Base-by-base conservation (phyloP, 257 asterid genomes). In the Linderniella brevidens region DNA sequence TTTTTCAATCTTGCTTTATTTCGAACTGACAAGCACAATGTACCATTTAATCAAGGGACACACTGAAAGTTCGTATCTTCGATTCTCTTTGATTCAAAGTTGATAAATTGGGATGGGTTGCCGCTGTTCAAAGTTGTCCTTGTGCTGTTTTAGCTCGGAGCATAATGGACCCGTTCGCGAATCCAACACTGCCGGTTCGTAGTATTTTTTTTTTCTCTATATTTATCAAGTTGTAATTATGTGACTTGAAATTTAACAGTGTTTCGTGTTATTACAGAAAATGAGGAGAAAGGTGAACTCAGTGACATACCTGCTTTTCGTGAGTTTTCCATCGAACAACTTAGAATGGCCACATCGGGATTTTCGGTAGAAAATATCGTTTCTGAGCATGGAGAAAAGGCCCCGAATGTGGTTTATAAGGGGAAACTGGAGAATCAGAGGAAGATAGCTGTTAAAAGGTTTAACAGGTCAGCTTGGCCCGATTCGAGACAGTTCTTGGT, bases 371-470 rank as follows among this genome's bases (percentile, higher is more conserved):
- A 82, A 71, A 86, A 82, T 65, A 86, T 86, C 46, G 93, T 86
- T 36, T 86, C 97, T 37, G 97, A 82, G 58, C 94, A 82, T 45
- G 97, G 94, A 44, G 97, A 86, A 71, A 82, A 86, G 64, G 97
- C 97, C 19, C 97, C 94, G 1, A 86, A 86, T 64, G 94, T 82
- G 59, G 94, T 82, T 59, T 82, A 82, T 58, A 78, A 70, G 66
- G 94, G 94, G 47, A 86, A 75, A 70, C 55, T 82, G 69, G 97
- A 82, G 17, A 79, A 79, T 59, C 94, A 82, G 69, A 69, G 70
- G 69, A 68, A 82, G 17, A 60, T 86, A 63, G 97, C 92, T 52
- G 97, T 86, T 61, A 86, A 86, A 67, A 92, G 94, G 61, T 86
- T 86, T 63, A 79, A 79, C 64, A 70, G 87, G 58, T 71, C 84